These are phyloP conservation scores for Ophiostoma ips DNA, from an alignment of 2,329 filamentous ascomycete genomes.

Conservation along the genomic window DNA sequence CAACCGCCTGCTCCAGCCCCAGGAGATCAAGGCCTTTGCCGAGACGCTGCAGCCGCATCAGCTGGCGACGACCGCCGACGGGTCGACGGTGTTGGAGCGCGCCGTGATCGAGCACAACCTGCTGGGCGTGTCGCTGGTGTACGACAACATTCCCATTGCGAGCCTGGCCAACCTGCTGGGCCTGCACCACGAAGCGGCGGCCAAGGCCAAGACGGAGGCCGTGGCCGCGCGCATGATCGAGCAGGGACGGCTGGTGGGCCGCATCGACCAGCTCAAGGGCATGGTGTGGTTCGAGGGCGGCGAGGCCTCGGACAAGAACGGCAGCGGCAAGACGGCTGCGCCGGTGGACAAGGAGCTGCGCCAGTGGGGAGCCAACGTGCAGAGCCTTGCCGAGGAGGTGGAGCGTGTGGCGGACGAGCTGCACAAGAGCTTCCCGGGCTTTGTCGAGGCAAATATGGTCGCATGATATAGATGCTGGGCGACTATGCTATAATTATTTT, in stretches of 20 bases:
- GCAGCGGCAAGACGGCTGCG: slow-evolving; percentile 50
- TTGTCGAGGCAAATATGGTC: slow-evolving; percentile 3
- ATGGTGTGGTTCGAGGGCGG: slow-evolving; percentile 74
- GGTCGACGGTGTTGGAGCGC: slow-evolving; percentile 81
- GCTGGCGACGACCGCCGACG: slow-evolving; percentile 77
- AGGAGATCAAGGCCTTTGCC: slow-evolving; percentile 80
- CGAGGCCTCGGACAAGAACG: slow-evolving; percentile 55
- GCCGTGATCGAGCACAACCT: slow-evolving; percentile 95
- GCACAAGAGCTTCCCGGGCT: slow-evolving; percentile 61
- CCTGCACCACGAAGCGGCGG: slow-evolving; percentile 45
- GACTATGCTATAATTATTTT: background rate
- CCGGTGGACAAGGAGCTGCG: slow-evolving; percentile 58
- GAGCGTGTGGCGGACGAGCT: slow-evolving; percentile 74
- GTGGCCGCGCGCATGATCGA: slow-evolving; percentile 94
- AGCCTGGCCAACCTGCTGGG: slow-evolving; percentile 66
- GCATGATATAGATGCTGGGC: background rate
- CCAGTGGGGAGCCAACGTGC: slow-evolving; percentile 81
- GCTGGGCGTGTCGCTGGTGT: slow-evolving; percentile 67
- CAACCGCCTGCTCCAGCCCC: slow-evolving; percentile 64
- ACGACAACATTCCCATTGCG: slow-evolving; percentile 63
- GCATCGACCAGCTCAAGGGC: slow-evolving; percentile 86
- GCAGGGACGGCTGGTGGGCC: slow-evolving; percentile 72
- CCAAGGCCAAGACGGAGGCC: slow-evolving; percentile 75
- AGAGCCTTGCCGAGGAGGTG: slow-evolving; percentile 64
- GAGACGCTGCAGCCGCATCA: slow-evolving; percentile 73